A percentile compares a stretch with the other conserved stretches of the same genome.
phyloP scores from a whole-genome alignment of 2,329 filamentous ascomycete genomes.

The Ceratocystis eucalypticola region DNA sequence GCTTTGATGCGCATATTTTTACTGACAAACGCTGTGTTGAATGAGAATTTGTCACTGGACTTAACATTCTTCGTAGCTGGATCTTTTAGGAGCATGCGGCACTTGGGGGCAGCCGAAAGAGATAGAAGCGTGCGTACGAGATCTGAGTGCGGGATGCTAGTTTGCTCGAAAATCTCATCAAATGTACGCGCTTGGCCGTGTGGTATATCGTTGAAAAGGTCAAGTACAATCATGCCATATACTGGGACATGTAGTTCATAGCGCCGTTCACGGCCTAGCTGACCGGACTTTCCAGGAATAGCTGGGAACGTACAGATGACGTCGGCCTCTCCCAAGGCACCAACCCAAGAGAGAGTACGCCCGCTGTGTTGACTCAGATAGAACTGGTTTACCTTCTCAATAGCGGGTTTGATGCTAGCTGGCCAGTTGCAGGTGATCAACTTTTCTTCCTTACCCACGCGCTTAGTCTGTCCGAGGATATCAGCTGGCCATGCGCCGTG shows the following conservation, averaged over 20 bases:
- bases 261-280: conserved; percentile 49
- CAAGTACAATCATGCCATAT: conserved; percentile 76
- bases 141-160: conserved; percentile 62
- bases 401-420: conserved; percentile 6
- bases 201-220: conserved; percentile 73
- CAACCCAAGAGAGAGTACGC: conserved; percentile 72
- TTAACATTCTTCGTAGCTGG: conserved; percentile 68
- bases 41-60: conserved; percentile 61
- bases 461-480: conserved; percentile 50
- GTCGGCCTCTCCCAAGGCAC: conserved; percentile 63
- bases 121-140: conserved; percentile 68
- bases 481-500: conserved; percentile 93
- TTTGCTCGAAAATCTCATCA: conserved; percentile 71
- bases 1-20: conserved; percentile 82
- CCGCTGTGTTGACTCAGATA: conserved; percentile 82
- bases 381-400: conserved; percentile 56
- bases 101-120: conserved; percentile 71
- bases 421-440: conserved; percentile 25
- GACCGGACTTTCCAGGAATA: conserved; percentile 53
- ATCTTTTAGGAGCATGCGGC: conserved; percentile 64
- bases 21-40: conserved; percentile 70
- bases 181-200: conserved; percentile 34
- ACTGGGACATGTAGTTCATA: conserved; percentile 91
- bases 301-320: conserved; percentile 66
- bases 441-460: conserved; percentile 30